Evolutionary conservation across 2,329 filamentous ascomycete genomes (phyloP), one percentile per base, ranked within the genome.

Genomic region (Stemphylium lycopersici): DNA sequence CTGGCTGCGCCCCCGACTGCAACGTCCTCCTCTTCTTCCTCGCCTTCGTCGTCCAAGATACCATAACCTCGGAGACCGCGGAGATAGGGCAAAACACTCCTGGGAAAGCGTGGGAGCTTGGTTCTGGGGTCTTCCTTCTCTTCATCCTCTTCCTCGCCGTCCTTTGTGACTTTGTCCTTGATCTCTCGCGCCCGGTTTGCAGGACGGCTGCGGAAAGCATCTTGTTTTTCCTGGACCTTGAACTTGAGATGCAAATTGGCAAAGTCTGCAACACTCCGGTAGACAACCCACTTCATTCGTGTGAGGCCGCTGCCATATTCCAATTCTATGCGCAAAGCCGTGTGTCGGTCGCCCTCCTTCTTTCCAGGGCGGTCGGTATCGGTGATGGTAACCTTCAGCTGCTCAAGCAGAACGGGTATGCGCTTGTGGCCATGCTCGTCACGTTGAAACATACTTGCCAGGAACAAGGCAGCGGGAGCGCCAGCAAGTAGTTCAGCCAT

Each of bases 371-470:
- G 52, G 87, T 81, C 80, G 67, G 91, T 96, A 67, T 97, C 91
- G 7, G 87, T 89, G 55, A 99, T 90, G 52, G 84, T 87, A 55
- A 99, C 83, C 74, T 96, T 96, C 55, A 99, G 83, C 78, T 99
- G 95, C 75, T 99, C 95, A 6, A 99, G 83, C 3, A 99, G 84
- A 48, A 99, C 92, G 0, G 95, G 95, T 52, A 99, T 96, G 55
- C 93, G 87, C 77, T 91, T 95, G 76, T 96, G 95, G 43, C 93
- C 92, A 67, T 97, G 91, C 76, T 99, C 95, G 66, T 99, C 95
- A 52, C 95, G 85, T 77, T 98, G 95, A 66, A 98, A 95, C 90
- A 98, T 97, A 70, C 93, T 97, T 6, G 95, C 95, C 47, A 99
- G 80, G 76, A 99, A 96, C 54, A 99, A 80, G 16, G 93, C 95